Percentiles rank a stretch among this genome's conserved stretches.
Evolutionary conservation across 208 protist genomes (phyloP).

Genomic region (Crithidia fasciculata): DNA sequence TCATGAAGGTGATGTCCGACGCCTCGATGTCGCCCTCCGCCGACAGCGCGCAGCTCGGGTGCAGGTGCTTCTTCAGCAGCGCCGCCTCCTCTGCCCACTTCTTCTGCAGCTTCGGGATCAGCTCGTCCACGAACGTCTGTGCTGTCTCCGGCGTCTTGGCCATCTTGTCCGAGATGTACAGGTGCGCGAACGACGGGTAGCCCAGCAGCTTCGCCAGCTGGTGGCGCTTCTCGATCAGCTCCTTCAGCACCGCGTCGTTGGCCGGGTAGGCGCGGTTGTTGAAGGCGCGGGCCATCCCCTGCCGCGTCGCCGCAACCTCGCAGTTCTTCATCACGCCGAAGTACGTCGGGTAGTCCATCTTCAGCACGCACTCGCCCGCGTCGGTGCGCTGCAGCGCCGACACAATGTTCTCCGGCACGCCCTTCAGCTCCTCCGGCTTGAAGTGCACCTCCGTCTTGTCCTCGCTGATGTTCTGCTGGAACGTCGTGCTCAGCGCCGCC

Average conservation of each 20-base stretch:
- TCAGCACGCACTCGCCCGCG: conserved; percentile 53
- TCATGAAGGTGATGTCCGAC: conserved; percentile 87
- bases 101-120: conserved; percentile 75
- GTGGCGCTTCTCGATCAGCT: conserved; percentile 76
- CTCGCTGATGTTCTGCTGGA: conserved; percentile 84
- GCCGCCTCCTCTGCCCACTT: conserved; percentile 75
- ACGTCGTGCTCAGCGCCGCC: conserved; percentile 58
- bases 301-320: conserved; percentile 75
- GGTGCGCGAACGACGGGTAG: conserved; percentile 76
- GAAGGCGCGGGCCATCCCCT: conserved; percentile 56
- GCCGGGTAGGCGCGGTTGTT: conserved; percentile 78
- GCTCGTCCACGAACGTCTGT: conserved; percentile 61
- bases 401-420: conserved; percentile 67
- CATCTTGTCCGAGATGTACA: conserved; percentile 84
- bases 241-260: conserved; percentile 63
- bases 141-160: conserved; percentile 72
- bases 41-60: conserved; percentile 73
- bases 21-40: conserved; percentile 57
- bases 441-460: conserved; percentile 68
- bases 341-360: conserved; percentile 90
- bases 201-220: conserved; percentile 63
- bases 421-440: conserved; percentile 55
- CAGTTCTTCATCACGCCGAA: conserved; percentile 88
- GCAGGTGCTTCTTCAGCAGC: conserved; percentile 70
- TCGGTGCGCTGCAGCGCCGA: conserved; percentile 40